phyloP scores from a whole-genome alignment of 495 filamentous ascomycete genomes.

The Aspergillus conjunctus region DNA sequence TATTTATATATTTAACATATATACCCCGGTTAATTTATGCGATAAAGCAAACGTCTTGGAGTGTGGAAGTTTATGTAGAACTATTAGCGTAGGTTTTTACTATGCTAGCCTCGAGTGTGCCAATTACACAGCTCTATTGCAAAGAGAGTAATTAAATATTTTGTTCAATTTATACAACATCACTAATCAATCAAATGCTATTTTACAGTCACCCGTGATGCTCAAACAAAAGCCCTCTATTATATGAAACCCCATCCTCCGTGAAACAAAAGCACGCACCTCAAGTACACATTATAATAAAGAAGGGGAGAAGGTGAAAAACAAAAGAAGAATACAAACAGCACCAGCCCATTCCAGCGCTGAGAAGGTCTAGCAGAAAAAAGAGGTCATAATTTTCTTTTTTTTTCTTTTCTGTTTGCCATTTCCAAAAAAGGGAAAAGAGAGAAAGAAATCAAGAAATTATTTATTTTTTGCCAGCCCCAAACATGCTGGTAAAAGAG shows the following conservation, averaged over 20 bases:
- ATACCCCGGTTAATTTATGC: neutral
- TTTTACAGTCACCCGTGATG: conserved; percentile 45
- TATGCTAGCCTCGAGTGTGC: neutral
- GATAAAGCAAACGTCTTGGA: neutral
- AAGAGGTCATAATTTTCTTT: neutral
- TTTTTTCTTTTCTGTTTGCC: neutral
- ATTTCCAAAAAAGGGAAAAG: neutral
- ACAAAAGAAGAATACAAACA: neutral
- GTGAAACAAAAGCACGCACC: conserved; percentile 18
- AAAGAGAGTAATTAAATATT: conserved; percentile 14
- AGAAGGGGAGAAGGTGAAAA: conserved; percentile 12
- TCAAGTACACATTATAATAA: conserved; percentile 19
- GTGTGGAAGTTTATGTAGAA: no score
- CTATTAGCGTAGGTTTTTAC: neutral
- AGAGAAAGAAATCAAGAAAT: conserved; percentile 8
- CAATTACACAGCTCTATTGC: neutral
- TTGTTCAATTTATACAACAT: conserved; percentile 44
- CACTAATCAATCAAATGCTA: conserved; percentile 40
- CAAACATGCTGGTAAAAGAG: conserved; percentile 61
- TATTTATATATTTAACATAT: conserved; percentile 4
- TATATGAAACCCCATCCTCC: conserved; percentile 18
- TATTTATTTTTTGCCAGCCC: conserved; percentile 41
- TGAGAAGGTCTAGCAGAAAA: neutral
- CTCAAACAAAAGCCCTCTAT: conserved; percentile 26
- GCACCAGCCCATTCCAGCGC: neutral